phyloP scores from a whole-genome alignment of 139 green algal species.

The Astrephomene gubernaculifera region DNA sequence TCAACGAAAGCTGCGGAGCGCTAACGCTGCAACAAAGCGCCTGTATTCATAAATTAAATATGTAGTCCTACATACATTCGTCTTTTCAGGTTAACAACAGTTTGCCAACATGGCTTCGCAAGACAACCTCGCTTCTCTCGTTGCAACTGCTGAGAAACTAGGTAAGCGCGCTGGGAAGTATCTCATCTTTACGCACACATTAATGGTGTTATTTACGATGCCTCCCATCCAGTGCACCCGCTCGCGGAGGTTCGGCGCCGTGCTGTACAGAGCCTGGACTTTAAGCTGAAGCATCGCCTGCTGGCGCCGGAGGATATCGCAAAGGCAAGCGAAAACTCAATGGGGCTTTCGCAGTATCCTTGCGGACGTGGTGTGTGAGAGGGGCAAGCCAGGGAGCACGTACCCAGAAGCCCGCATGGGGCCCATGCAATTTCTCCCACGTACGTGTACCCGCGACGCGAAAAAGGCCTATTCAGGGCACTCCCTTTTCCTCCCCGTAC shows the following conservation, averaged over 20 bases:
- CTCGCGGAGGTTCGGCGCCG: conserved; percentile 62
- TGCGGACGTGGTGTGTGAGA: neutral
- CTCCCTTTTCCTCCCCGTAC: neutral
- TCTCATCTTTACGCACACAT: neutral
- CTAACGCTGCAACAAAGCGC: too few species aligned
- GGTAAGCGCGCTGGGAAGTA: neutral
- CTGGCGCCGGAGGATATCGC: conserved; percentile 52
- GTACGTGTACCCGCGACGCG: neutral
- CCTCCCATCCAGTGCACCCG: conserved; percentile 54
- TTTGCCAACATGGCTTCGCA: conserved; percentile 6
- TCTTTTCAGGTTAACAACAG: too few species aligned
- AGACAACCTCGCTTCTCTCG: neutral
- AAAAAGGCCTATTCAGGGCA: neutral
- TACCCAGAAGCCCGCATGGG: too few species aligned
- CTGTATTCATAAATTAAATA: too few species aligned
- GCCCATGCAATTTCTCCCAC: too few species aligned
- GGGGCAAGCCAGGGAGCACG: neutral
- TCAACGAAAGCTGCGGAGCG: too few species aligned
- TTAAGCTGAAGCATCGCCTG: conserved; percentile 71
- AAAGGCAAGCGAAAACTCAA: too few species aligned
- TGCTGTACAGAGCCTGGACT: conserved; percentile 66
- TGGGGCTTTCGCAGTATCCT: too few species aligned
- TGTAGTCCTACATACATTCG: too few species aligned
- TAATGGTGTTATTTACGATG: neutral
- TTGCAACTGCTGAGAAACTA: conserved; percentile 39